Base-by-base conservation (phyloP, 2,329 filamentous ascomycete species). In the Tetracladium maxilliforme region DNA sequence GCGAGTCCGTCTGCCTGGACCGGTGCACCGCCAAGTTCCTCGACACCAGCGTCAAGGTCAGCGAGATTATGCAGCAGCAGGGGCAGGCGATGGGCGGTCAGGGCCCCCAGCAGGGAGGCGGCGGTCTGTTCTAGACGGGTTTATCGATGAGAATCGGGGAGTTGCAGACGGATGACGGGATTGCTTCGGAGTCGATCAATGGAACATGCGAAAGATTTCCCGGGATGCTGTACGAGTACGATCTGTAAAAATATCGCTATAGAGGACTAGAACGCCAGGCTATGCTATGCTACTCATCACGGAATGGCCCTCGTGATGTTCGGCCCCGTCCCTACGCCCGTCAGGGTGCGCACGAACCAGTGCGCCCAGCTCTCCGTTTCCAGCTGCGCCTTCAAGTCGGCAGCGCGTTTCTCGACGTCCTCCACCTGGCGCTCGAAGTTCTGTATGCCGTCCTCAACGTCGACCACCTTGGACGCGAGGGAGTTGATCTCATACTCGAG, bases 21-120 rank as follows among this genome's bases (percentile, higher is more conserved):
- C 82, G 90, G 46, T 98, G 92, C 59, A 81, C 92, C 30, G 70
- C 80, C 48, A 98, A 98, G 64, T 98, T 95, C 64, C 94, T 98
- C 59, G 87, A 95, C 43, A 86, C 93, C 45, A 92, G 93, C 54
- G 74, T 93, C 64, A 95, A 94, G 64, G 82, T 95, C 31, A 87
- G 80, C 44, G 86, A 95, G 59, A 82, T 92, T 59, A 84, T 95
- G 73, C 84, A 94, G 58, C 72, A 76, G 36, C 80, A 92, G 55
- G 81, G 80, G 24, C 69, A 72, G 44, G 64, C 69, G 34, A 68
- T 69, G 44, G 69, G 72, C 31, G 65, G 58, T 20, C n/a, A n/a
- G n/a, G n/a, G n/a, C n/a, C n/a, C n/a, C n/a, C n/a, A n/a, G n/a
- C n/a, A n/a, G n/a, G 63, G 58, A 18, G 56, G 52, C n/a, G 63